Conservation (phyloP, 176 grass and related monocot species). For the Juncus effusus region DNA sequence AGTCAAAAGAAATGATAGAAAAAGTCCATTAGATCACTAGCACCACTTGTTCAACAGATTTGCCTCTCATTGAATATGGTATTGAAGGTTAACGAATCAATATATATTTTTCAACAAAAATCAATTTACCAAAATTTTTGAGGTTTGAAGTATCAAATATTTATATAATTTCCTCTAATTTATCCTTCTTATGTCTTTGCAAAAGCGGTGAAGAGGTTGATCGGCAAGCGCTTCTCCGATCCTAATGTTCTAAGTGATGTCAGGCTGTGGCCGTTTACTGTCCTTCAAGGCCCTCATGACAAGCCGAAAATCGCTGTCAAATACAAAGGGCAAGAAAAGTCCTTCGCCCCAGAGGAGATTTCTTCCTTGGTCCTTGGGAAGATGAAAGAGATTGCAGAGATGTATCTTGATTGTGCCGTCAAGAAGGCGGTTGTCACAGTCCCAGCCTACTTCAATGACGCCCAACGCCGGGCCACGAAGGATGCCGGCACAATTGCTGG, state of each 20-base stretch:
- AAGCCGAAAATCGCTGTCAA: conserved; percentile 8
- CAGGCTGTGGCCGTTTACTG: conserved; percentile 31
- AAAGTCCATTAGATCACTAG: too few relatives aligned
- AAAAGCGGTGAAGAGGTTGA: conserved; percentile 17
- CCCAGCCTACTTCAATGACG: conserved; percentile 25
- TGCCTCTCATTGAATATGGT: too few relatives aligned
- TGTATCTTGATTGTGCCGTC: conserved; percentile 2
- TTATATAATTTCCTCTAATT: too few relatives aligned
- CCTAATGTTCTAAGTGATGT: conserved; percentile 13
- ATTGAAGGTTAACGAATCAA: too few relatives aligned
- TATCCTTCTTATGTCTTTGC: too few relatives aligned
- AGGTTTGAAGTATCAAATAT: too few relatives aligned
- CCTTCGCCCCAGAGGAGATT: conserved; percentile 26
- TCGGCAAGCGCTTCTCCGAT: conserved; percentile 30
- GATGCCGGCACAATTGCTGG: conserved; percentile 22
- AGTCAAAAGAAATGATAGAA: too few relatives aligned
- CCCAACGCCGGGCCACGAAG: conserved; percentile 17
- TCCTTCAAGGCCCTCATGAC: conserved; percentile 12
- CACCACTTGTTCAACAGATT: too few relatives aligned
- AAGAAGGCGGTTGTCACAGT: conserved; percentile 28
- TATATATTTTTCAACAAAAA: too few relatives aligned
- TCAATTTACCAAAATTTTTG: too few relatives aligned
- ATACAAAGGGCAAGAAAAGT: conserved; percentile 31
- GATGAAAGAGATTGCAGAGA: conserved; percentile 20
- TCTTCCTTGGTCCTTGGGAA: conserved; percentile 26